These are phyloP conservation scores for Chrysanthemum makinoi DNA, from an alignment of 129 eudicot species.

Conservation along the genomic window DNA sequence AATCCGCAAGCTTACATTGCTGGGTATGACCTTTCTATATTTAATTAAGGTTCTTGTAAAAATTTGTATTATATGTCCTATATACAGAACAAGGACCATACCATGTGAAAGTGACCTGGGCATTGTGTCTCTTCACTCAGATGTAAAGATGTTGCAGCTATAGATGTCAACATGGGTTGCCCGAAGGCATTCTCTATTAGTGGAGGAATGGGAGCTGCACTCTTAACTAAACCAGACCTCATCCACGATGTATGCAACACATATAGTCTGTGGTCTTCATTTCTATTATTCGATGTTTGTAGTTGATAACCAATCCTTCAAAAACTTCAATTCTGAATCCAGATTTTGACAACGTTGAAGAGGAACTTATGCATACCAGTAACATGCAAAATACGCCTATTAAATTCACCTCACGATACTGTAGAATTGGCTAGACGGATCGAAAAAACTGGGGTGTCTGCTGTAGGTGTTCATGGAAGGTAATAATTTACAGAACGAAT, in stretches of 20 bases:
- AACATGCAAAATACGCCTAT: slow-evolving; percentile 85
- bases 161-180: slow-evolving; percentile 88
- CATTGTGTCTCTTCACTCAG: slow-evolving; percentile 30
- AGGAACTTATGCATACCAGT: slow-evolving; percentile 79
- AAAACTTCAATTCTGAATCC: slow-evolving; percentile 22
- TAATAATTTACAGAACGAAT: slow-evolving; percentile 20
- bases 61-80: too few species aligned
- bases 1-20: too few species aligned
- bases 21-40: too few species aligned
- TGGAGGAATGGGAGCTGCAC: slow-evolving; percentile 96
- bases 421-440: slow-evolving; percentile 80
- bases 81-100: too few species aligned
- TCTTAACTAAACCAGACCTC: slow-evolving; percentile 75
- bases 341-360: slow-evolving; percentile 83
- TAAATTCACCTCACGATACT: slow-evolving; percentile 66
- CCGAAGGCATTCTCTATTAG: slow-evolving; percentile 81
- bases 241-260: slow-evolving; percentile 69
- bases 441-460: slow-evolving; percentile 90
- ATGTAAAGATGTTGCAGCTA: slow-evolving; percentile 82
- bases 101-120: neutral
- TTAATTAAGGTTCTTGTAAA: too few species aligned
- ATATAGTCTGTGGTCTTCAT: neutral
- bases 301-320: slow-evolving; percentile 3
- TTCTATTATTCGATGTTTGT: slow-evolving; percentile 1
- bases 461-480: slow-evolving; percentile 97